Base-by-base conservation (phyloP, 176 grass and related monocot genomes). In the Avena atlantica region DNA sequence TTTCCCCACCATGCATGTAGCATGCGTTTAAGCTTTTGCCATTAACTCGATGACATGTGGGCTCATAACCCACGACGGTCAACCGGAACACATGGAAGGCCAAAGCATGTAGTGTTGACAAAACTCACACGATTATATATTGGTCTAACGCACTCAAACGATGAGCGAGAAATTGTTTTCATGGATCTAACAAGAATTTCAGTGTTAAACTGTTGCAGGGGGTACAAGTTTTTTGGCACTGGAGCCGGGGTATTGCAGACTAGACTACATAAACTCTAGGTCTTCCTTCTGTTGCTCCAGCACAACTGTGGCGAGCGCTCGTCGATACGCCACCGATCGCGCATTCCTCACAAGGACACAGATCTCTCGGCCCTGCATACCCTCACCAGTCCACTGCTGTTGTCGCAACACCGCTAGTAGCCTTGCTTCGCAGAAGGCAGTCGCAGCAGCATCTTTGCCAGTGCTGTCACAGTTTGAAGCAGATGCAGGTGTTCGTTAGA, bases 331-430 rank as follows among this genome's bases (percentile, higher is more conserved):
- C 0, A 76, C 58, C 6, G 93, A 96, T 88, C 90, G 88, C 78
- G 78, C 58, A 72, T 96, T 96, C 64, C 93, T 88, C 23, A 98
- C 84, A 56, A 94, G 89, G 29, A 98, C 85, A 80, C 88, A 92
- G 19, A 98, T 90, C 12, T 91, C 85, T 12, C 27, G 57, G 37
- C 48, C 36, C 81, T 88, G 77, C 74, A 82, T 86, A 66, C 84
- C 44, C 64, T 88, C 77, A 14, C 90, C 31, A 34, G 24, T n/a
- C 88, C 81, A 94, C 81, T 96, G 93, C 55, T 91, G 85, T 59
- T 40, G 78, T 68, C 93, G 91, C 79, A 98, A 61, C 20, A 78
- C 63, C 2, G 90, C 87, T 16, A 96, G 87, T 85, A 92, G 89
- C 72, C 82, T 92, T 40, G 91, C 86, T 80, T 94, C 92, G 8